phyloP scores from a whole-genome alignment of 805 yeast genomes.

The Pichia membranifaciens region DNA sequence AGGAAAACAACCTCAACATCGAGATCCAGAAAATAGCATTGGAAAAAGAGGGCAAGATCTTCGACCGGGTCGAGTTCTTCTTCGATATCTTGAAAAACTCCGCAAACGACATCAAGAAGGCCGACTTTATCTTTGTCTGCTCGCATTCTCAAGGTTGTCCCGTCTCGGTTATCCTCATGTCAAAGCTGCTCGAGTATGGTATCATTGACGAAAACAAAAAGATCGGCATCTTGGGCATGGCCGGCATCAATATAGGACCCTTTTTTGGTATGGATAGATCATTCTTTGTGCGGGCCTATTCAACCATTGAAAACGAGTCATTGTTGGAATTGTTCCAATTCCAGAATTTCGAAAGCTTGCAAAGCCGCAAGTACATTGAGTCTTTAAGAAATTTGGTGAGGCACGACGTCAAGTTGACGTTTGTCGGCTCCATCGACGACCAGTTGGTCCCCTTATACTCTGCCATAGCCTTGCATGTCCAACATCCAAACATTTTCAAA shows the following conservation, averaged over 20 bases:
- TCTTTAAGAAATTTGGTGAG: slow-evolving; percentile 58
- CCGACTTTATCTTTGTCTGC: slow-evolving; percentile 87
- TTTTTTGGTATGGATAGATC: slow-evolving; percentile 85
- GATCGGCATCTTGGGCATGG: slow-evolving; percentile 84
- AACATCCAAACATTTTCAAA: slow-evolving; percentile 85
- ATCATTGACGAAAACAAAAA: slow-evolving; percentile 37
- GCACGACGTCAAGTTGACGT: slow-evolving; percentile 69
- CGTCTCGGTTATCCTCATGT: slow-evolving; percentile 74
- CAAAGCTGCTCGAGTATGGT: slow-evolving; percentile 63
- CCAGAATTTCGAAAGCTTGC: slow-evolving; percentile 67
- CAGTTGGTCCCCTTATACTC: slow-evolving; percentile 92
- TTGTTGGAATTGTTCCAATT: slow-evolving; percentile 82
- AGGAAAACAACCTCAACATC: slow-evolving; percentile 36
- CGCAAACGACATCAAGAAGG: slow-evolving; percentile 38
- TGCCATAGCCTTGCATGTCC: slow-evolving; percentile 71
- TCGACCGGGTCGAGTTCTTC: slow-evolving; percentile 79
- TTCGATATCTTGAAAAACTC: slow-evolving; percentile 66
- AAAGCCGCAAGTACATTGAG: slow-evolving; percentile 64
- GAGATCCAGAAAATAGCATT: slow-evolving; percentile 85
- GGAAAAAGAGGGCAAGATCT: slow-evolving; percentile 88
- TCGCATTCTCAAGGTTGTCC: slow-evolving; percentile 97
- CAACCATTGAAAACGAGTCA: slow-evolving; percentile 85
- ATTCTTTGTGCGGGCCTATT: slow-evolving; percentile 77
- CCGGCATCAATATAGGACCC: slow-evolving; percentile 93
- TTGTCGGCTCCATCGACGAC: slow-evolving; percentile 87